Percentiles rank a stretch among this genome's conserved stretches.
Conservation (phyloP, 805 yeast genomes). For the Saccharomycopsis sp. region DNA sequence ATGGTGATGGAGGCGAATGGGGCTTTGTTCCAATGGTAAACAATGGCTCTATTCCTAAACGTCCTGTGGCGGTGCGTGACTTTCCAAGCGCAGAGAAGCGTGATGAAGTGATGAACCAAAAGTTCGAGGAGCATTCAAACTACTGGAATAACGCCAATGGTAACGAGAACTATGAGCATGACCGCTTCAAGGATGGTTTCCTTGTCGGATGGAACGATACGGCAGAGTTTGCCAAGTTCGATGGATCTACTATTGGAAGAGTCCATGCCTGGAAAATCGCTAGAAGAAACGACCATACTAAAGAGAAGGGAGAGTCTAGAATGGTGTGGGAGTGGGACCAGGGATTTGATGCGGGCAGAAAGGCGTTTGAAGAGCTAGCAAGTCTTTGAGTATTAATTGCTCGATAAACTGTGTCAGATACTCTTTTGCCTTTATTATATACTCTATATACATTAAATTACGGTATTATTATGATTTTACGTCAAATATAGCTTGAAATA, state of each 20-base stretch:
- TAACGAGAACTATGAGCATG: slow-evolving; percentile 65
- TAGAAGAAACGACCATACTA: slow-evolving; percentile 56
- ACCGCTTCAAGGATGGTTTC: slow-evolving; percentile 77
- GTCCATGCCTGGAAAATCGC: slow-evolving; percentile 58
- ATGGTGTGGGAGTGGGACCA: slow-evolving; percentile 86
- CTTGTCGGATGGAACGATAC: slow-evolving; percentile 70
- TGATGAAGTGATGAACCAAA: slow-evolving; percentile 34
- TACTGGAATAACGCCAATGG: slow-evolving; percentile 65
- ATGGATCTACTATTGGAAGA: slow-evolving; percentile 72
- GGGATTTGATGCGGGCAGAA: slow-evolving; percentile 65
- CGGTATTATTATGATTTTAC: too few species aligned
- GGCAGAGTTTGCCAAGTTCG: slow-evolving; percentile 56
- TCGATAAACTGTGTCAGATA: too few species aligned
- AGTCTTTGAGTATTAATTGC: not conserved
- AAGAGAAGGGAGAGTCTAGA: slow-evolving; percentile 46
- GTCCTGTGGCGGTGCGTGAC: slow-evolving; percentile 25
- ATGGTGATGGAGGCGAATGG: slow-evolving; percentile 97
- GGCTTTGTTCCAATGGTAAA: slow-evolving; percentile 76
- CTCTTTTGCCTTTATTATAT: too few species aligned
- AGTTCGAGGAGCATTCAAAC: slow-evolving; percentile 41
- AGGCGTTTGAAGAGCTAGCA: slow-evolving; percentile 30
- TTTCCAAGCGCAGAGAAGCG: slow-evolving; percentile 38
- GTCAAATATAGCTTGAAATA: too few species aligned
- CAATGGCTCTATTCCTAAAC: slow-evolving; percentile 45
- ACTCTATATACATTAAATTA: too few species aligned